Percentiles rank a stretch among this genome's conserved stretches.
Conservation (phyloP, 306 rosid genomes). For the Arachis hypogaea region DNA sequence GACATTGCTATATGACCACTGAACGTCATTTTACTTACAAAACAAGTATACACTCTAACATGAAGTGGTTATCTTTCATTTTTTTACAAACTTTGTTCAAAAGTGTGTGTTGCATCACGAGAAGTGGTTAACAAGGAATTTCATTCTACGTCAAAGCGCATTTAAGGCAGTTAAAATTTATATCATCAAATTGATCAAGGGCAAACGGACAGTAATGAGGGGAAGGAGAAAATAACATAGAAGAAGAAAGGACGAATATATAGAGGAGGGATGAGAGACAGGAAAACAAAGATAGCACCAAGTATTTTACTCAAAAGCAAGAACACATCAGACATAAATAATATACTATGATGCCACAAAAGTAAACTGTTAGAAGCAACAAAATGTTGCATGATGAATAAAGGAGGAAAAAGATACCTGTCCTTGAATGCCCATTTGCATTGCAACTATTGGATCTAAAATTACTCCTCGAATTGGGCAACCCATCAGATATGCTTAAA, state of each 20-base stretch:
- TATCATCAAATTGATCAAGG: constrained; percentile 14
- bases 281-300: constrained; percentile 22
- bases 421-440: constrained; percentile 98
- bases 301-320: constrained; percentile 24
- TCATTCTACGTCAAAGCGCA: constrained; percentile 5
- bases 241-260: constrained; percentile 6
- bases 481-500: constrained; percentile 92
- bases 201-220: background rate
- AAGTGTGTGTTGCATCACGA: constrained; percentile 4
- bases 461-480: constrained; percentile 96
- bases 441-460: constrained; percentile 89
- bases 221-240: background rate
- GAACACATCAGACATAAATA: constrained; percentile 21
- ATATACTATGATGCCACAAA: constrained; percentile 18
- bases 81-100: constrained; percentile 6
- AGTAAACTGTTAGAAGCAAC: constrained; percentile 17
- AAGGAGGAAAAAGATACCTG: constrained; percentile 59
- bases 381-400: constrained; percentile 30
- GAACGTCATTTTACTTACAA: constrained; percentile 8
- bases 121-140: constrained; percentile 4
- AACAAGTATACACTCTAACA: background rate
- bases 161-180: background rate
- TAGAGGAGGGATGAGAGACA: background rate
- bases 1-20: constrained; percentile 21
- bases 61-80: constrained; percentile 27